Percentiles rank a stretch among this genome's conserved stretches.
These are phyloP conservation scores for Spencermartinsiella ligniputridi DNA, from an alignment of 1,139 yeast species.

Conservation along the genomic window DNA sequence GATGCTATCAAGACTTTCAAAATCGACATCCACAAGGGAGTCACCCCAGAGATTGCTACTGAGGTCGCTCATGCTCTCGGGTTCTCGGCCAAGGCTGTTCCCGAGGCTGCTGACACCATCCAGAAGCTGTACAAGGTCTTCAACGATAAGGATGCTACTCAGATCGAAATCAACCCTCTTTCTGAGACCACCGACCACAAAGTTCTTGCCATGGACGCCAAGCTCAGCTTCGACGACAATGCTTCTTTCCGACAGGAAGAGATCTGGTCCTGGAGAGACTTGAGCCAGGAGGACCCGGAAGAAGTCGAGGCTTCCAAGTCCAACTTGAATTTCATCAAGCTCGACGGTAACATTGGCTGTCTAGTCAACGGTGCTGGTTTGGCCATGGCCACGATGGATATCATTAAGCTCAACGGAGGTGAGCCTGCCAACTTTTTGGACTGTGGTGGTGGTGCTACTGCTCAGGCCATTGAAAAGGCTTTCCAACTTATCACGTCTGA, in stretches of 20 bases:
- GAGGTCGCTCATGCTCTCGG: constrained; percentile 79
- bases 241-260: constrained; percentile 94
- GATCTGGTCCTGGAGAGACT: constrained; percentile 94
- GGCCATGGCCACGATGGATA: constrained; percentile 99
- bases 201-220: constrained; percentile 98
- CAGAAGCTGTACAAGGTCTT: constrained; percentile 86
- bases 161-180: constrained; percentile 97
- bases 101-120: constrained; percentile 84
- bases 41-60: constrained; percentile 70
- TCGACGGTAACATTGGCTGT: constrained; percentile 98
- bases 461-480: constrained; percentile 95
- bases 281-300: constrained; percentile 96
- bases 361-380: constrained; percentile 99
- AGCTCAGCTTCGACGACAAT: constrained; percentile 95
- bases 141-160: constrained; percentile 90
- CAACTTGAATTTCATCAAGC: constrained; percentile 93
- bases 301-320: constrained; percentile 89
- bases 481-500: constrained; percentile 90
- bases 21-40: constrained; percentile 72
- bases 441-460: constrained; percentile 99
- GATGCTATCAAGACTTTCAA: constrained; percentile 87
- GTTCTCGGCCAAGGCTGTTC: constrained; percentile 70
- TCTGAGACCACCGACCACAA: constrained; percentile 87
- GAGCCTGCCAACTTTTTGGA: constrained; percentile 98
- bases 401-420: constrained; percentile 96